Conservation (phyloP, 2,329 filamentous ascomycete genomes). For the Aspergillus awamori region DNA sequence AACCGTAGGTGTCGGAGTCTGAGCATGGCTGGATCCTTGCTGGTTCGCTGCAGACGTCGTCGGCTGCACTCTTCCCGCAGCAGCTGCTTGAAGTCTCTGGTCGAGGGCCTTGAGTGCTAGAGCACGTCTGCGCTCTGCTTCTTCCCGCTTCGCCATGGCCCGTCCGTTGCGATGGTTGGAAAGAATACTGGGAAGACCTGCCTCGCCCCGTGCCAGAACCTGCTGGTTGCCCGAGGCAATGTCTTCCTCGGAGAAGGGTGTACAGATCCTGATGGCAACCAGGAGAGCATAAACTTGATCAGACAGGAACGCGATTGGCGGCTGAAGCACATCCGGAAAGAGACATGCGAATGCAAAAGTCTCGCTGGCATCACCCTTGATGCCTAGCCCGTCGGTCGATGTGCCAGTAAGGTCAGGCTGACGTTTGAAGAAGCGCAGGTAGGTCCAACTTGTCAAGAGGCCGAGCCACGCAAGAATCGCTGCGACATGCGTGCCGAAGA, state of each 20-base stretch:
- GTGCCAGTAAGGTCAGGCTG: constrained; percentile 59
- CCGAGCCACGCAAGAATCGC: constrained; percentile 78
- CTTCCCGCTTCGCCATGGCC: constrained; percentile 73
- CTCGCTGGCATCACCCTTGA: constrained; percentile 91
- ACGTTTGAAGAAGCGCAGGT: constrained; percentile 89
- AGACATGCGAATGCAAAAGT: constrained; percentile 96
- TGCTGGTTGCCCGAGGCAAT: constrained; percentile 73
- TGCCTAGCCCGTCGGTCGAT: constrained; percentile 56
- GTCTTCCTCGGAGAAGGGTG: constrained; percentile 81
- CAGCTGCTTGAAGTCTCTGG: constrained; percentile 85
- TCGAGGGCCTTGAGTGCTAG: constrained; percentile 89
- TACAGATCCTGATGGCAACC: constrained; percentile 75
- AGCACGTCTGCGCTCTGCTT: constrained; percentile 86
- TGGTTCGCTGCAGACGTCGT: constrained; percentile 36
- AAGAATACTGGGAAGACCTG: constrained; percentile 62
- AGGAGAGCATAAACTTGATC: constrained; percentile 74
- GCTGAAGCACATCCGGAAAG: constrained; percentile 84
- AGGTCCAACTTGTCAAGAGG: constrained; percentile 88
- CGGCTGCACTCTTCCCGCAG: constrained; percentile 55
- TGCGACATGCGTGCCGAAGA: constrained; percentile 72
- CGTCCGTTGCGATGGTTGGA: constrained; percentile 51
- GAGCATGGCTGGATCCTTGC: constrained; percentile 36
- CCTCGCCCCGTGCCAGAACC: constrained; percentile 66
- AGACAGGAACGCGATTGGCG: constrained; percentile 72
- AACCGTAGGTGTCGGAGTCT: constrained; percentile 59